Evolutionary conservation across 2,329 filamentous ascomycete genomes (phyloP).

Genomic region (Mycosphaerella sp.): DNA sequence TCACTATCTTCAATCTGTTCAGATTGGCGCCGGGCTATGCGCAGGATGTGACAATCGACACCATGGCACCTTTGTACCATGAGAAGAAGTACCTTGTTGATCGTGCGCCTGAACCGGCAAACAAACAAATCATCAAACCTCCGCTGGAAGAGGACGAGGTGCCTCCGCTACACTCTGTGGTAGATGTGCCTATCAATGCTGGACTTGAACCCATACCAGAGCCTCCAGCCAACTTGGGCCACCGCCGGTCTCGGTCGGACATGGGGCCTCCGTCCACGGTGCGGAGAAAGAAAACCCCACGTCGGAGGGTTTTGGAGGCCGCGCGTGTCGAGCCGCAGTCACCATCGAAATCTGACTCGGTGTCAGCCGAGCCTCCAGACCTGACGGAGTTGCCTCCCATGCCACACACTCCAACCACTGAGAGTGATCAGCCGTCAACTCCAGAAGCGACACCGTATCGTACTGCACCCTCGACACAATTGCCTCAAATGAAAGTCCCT

Average conservation of each 20-base stretch:
- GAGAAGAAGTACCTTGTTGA: conserved; percentile 82
- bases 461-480: conserved; percentile 18
- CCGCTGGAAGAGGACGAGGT: conserved; percentile 48
- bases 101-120: conserved; percentile 66
- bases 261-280: conserved; percentile 34
- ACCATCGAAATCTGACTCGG: conserved; percentile 22
- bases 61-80: conserved; percentile 70
- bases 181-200: conserved; percentile 9
- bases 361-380: conserved; percentile 18
- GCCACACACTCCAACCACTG: conserved; percentile 23
- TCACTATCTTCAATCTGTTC: conserved; percentile 95
- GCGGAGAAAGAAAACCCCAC: conserved; percentile 52
- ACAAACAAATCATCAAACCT: conserved; percentile 70
- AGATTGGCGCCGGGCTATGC: conserved; percentile 81
- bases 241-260: conserved; percentile 29
- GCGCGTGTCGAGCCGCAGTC: conserved; percentile 40
- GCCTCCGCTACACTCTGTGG: background rate
- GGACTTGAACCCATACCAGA: conserved; percentile 13
- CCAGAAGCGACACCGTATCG: conserved; percentile 25
- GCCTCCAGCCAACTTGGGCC: conserved; percentile 13
- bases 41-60: conserved; percentile 86
- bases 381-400: conserved; percentile 28
- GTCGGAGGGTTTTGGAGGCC: conserved; percentile 53
- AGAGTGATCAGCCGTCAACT: conserved; percentile 25
- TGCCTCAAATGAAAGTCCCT: conserved; percentile 12